A percentile compares a stretch with the other conserved stretches of the same genome.
Evolutionary conservation across 2,329 filamentous ascomycete genomes (phyloP).

Genomic region (Trichoderma asperellum): DNA sequence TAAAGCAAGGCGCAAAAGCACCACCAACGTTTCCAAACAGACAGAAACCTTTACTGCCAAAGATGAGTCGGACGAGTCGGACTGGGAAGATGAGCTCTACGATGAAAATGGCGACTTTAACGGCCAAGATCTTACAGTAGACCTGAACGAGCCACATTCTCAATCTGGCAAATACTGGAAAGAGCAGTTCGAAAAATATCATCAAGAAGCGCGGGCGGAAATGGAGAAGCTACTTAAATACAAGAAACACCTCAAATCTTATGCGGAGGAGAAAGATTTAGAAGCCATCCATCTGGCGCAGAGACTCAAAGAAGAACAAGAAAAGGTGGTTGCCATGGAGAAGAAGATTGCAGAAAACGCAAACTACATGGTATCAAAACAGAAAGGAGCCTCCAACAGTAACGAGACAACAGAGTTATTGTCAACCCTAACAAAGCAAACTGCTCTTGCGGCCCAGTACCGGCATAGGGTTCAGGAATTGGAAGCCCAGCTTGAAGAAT

Average conservation of each 20-base stretch:
- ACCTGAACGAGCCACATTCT: conserved; percentile 74
- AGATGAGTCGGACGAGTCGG: conserved; percentile 49
- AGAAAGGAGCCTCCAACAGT: conserved; percentile 43
- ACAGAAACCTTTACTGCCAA: conserved; percentile 26
- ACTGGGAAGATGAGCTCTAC: conserved; percentile 63
- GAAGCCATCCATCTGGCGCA: conserved; percentile 69
- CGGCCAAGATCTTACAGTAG: conserved; percentile 66
- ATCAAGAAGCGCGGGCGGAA: conserved; percentile 71
- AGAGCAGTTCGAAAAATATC: conserved; percentile 73
- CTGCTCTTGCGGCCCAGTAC: conserved; percentile 61
- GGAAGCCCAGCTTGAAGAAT: conserved; percentile 53
- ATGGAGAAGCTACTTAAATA: conserved; percentile 79
- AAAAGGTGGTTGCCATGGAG: conserved; percentile 67
- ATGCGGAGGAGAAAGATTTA: conserved; percentile 75
- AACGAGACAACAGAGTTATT: conserved; percentile 53
- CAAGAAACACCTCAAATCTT: conserved; percentile 78
- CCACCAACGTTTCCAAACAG: conserved; percentile 38
- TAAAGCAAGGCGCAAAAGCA: conserved; percentile 40
- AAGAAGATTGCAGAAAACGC: conserved; percentile 63
- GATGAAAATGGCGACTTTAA: conserved; percentile 43
- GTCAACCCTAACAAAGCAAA: conserved; percentile 61
- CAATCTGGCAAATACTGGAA: conserved; percentile 82
- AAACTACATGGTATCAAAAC: conserved; percentile 53
- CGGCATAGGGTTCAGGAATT: conserved; percentile 63
- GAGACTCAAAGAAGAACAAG: conserved; percentile 69